Base-by-base conservation (phyloP, 352 stramenopile genomes). In the Phytophthora pisi region DNA sequence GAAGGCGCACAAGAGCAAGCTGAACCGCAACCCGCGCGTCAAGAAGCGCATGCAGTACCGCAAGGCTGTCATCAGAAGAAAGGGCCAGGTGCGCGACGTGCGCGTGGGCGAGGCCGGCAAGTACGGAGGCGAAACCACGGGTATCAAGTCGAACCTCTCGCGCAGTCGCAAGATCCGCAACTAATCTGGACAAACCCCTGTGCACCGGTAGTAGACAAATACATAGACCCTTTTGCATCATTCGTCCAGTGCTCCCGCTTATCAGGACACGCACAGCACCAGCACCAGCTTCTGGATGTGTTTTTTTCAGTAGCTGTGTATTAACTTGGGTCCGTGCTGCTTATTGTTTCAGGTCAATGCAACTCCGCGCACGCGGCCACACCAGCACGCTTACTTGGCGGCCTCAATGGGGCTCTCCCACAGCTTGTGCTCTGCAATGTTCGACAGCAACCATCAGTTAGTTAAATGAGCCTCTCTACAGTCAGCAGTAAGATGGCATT, bases 11-110 rank as follows among this genome's bases (percentile, higher is more conserved):
- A 98, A 99, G 80, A 97, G 87, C 79, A 99, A 99, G 77, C 82
- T 99, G 59, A 99, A 99, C 81, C 89, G 98, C 46, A 99, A 99
- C 76, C 98, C 98, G 53, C 93, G 98, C 67, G 93, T 99, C 55
- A 99, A 99, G 90, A 99, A 99, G 75, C 86, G 97, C 57, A 76
- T 98, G 73, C 93, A 99, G 75, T 99, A 98, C 84, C 88, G 95
- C 61, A 98, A 99, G 83, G 97, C 97, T n/a, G 74, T 99, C 28
- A 98, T 99, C 70, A 82, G 93, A 68, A 88, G 97, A 76, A 99
- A 99, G 83, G 97, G 97, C 78, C 95, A 98, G 59, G 97, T 99
- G 49, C 90, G 96, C 61, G 93, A 99, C 64, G 85, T 97, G 36
- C 87, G 90, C 42, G 81, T 90, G 57, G 89, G 89, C 75, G 90